Evolutionary conservation across 805 yeast genomes (phyloP).

Genomic region (Wickerhamiella azymoides): DNA sequence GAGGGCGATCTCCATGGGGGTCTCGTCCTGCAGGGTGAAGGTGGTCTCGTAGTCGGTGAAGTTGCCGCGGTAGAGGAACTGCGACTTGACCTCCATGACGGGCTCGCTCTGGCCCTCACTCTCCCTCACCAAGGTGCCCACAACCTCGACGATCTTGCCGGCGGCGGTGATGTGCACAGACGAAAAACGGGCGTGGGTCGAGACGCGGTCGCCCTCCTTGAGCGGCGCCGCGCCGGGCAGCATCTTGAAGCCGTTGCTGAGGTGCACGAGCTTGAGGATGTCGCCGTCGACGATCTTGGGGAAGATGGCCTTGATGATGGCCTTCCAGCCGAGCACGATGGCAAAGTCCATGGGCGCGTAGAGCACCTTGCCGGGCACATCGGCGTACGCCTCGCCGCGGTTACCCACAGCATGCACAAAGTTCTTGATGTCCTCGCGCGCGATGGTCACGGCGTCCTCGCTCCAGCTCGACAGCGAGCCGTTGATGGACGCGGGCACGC

Average conservation of each 20-base stretch:
- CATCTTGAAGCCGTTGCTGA: constrained; percentile 90
- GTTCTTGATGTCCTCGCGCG: constrained; percentile 68
- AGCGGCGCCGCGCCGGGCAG: constrained; percentile 82
- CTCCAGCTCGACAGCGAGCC: constrained; percentile 46
- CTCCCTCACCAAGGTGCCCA: constrained; percentile 71
- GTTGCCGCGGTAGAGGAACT: constrained; percentile 91
- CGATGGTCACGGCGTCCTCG: constrained; percentile 43
- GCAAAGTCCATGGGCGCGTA: constrained; percentile 99
- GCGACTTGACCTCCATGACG: constrained; percentile 87
- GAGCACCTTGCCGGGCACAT: constrained; percentile 57
- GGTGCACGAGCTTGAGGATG: constrained; percentile 79
- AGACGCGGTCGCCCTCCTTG: constrained; percentile 73
- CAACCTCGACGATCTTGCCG: constrained; percentile 92
- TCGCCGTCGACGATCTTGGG: constrained; percentile 95
- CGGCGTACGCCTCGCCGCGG: constrained; percentile 89
- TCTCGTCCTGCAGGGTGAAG: constrained; percentile 74
- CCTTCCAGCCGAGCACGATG: constrained; percentile 96
- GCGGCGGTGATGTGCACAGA: constrained; percentile 82
- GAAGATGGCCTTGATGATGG: constrained; percentile 96
- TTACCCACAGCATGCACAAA: constrained; percentile 96
- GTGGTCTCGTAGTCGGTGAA: constrained; percentile 83
- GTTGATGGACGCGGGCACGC: constrained; percentile 48
- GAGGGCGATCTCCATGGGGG: constrained; percentile 69
- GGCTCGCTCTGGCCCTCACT: constrained; percentile 56
- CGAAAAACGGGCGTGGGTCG: constrained; percentile 69